Percentiles rank a stretch among this genome's conserved stretches.
phyloP scores from a whole-genome alignment of 805 yeast genomes.

The Yarrowia osloensis region DNA sequence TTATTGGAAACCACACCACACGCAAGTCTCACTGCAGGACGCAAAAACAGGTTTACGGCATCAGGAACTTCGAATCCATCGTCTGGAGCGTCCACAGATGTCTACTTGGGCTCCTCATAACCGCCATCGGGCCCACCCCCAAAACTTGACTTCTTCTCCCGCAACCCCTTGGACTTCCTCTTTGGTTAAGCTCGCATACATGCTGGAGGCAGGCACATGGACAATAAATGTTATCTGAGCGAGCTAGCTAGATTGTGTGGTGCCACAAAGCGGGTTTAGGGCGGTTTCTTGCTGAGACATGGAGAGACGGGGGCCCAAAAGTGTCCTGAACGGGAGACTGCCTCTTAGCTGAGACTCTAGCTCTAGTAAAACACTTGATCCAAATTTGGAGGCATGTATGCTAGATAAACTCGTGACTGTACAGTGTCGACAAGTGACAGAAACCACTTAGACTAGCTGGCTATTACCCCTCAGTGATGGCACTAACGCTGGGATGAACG shows the following conservation, averaged over 20 bases:
- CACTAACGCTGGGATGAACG: neutral
- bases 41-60: no score
- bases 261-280: neutral
- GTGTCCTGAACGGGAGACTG: neutral
- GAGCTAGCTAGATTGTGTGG: neutral
- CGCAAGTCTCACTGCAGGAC: no score
- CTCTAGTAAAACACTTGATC: no score
- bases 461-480: neutral
- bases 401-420: no score
- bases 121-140: neutral
- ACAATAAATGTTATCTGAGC: neutral
- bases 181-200: conserved; percentile 14
- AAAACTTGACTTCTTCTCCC: neutral
- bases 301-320: neutral
- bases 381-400: no score
- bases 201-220: conserved; percentile 17
- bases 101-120: no score
- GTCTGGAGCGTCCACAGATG: neutral
- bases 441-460: neutral
- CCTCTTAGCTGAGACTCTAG: no score
- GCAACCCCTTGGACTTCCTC: neutral
- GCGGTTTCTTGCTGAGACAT: neutral
- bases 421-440: no score
- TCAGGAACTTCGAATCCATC: neutral
- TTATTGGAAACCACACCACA: no score